Percentiles rank a stretch among this genome's conserved stretches.
These are phyloP conservation scores for Chlorencoelia australis DNA, from an alignment of 2,329 filamentous ascomycete species.

Conservation along the genomic window DNA sequence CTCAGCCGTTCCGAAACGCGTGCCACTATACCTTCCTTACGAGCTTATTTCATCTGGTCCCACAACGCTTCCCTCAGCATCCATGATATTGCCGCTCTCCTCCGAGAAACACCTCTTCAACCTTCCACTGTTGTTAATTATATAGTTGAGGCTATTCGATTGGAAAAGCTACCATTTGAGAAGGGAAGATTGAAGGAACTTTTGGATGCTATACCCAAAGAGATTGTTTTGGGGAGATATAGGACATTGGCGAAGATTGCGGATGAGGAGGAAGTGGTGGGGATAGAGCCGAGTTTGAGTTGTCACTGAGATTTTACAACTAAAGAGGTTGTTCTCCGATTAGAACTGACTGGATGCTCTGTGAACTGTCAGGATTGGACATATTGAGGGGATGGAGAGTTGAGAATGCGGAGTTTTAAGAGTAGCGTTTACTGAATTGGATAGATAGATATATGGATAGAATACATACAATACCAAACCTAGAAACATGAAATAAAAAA, in stretches of 20 bases:
- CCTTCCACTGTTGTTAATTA: constrained; percentile 46
- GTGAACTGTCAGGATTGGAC: too few species aligned
- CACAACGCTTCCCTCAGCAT: constrained; percentile 39
- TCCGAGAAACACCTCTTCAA: constrained; percentile 52
- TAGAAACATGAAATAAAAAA: too few species aligned
- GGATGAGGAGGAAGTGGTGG: too few species aligned
- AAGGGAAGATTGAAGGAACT: constrained; percentile 38
- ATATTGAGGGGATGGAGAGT: too few species aligned
- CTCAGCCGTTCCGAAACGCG: constrained; percentile 8
- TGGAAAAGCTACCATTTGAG: constrained; percentile 42
- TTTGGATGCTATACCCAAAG: constrained; percentile 5
- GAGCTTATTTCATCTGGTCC: constrained; percentile 57
- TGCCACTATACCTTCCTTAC: constrained; percentile 31
- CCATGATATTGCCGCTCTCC: constrained; percentile 39
- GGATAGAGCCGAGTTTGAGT: too few species aligned
- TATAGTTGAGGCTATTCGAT: constrained; percentile 44
- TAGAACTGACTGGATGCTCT: too few species aligned
- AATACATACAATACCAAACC: too few species aligned
- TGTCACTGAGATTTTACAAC: too few species aligned
- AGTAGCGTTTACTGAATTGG: too few species aligned
- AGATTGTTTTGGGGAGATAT: constrained; percentile 1
- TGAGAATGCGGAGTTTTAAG: too few species aligned
- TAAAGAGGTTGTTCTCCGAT: too few species aligned
- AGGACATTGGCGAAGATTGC: constrained; percentile 1
- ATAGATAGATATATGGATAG: too few species aligned